A percentile compares a stretch with the other conserved stretches of the same genome.
Evolutionary conservation across 139 green algal species (phyloP).

Genomic region (Microglena sp.): DNA sequence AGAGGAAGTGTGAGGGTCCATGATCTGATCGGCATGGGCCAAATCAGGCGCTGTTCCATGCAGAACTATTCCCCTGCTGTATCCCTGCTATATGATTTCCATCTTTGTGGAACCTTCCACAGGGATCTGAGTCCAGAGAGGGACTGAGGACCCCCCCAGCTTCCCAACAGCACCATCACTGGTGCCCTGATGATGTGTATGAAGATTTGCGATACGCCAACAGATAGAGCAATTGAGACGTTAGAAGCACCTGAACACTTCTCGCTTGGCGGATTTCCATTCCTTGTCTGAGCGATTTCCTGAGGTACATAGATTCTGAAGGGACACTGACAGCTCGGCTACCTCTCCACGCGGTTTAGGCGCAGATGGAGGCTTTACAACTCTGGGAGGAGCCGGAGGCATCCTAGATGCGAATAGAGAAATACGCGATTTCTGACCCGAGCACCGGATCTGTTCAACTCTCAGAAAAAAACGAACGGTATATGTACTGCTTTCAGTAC

Average conservation of each 20-base stretch:
- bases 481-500: background rate
- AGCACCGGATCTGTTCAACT: background rate
- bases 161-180: no score
- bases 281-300: slow-evolving; percentile 39
- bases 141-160: no score
- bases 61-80: no score
- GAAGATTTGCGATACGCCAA: background rate
- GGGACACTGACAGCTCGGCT: slow-evolving; percentile 27
- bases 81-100: no score
- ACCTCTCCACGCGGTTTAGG: slow-evolving; percentile 41
- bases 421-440: background rate
- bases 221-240: background rate
- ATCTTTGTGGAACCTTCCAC: no score
- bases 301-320: slow-evolving; percentile 39
- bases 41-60: no score
- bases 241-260: no score
- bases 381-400: background rate
- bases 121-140: no score
- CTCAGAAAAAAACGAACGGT: background rate
- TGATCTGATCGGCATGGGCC: no score
- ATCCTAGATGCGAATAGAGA: background rate
- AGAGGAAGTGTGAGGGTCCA: no score
- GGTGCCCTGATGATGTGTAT: background rate
- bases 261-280: slow-evolving; percentile 31
- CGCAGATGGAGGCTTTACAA: background rate